phyloP scores from a whole-genome alignment of 805 yeast species.

The Ogataea nakhonphanomensis region DNA sequence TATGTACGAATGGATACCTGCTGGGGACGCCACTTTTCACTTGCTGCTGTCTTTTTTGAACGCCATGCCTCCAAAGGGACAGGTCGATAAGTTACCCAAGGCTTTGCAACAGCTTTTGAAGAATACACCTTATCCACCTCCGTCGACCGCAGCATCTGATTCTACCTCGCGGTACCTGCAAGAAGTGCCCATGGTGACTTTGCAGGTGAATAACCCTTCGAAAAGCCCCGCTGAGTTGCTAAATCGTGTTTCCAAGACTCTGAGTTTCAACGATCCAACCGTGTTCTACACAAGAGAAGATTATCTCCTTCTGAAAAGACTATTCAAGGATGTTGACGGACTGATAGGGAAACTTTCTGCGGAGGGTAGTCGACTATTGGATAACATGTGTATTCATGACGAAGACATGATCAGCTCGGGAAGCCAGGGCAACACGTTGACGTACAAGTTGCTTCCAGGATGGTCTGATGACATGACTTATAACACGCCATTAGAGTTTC shows the following conservation, averaged over 20 bases:
- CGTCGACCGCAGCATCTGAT: conserved; percentile 30
- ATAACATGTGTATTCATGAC: conserved; percentile 34
- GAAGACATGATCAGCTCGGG: conserved; percentile 38
- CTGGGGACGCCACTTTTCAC: conserved; percentile 85
- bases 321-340: conserved; percentile 56
- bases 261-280: conserved; percentile 68
- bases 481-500: conserved; percentile 19
- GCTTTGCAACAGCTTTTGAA: conserved; percentile 62
- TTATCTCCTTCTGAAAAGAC: conserved; percentile 66
- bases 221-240: conserved; percentile 56
- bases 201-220: conserved; percentile 41
- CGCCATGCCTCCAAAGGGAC: conserved; percentile 67
- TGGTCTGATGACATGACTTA: conserved; percentile 35
- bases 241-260: conserved; percentile 51
- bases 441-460: conserved; percentile 32
- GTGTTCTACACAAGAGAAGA: conserved; percentile 74
- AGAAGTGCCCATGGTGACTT: conserved; percentile 36
- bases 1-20: conserved; percentile 69
- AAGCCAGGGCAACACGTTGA: conserved; percentile 30
- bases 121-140: conserved; percentile 75
- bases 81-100: conserved; percentile 55
- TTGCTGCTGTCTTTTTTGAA: conserved; percentile 70
- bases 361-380: conserved; percentile 63
- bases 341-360: conserved; percentile 64
- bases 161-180: conserved; percentile 26